Base-by-base conservation (phyloP, 179 eudicot genomes). In the Heliamphora pulchella region DNA sequence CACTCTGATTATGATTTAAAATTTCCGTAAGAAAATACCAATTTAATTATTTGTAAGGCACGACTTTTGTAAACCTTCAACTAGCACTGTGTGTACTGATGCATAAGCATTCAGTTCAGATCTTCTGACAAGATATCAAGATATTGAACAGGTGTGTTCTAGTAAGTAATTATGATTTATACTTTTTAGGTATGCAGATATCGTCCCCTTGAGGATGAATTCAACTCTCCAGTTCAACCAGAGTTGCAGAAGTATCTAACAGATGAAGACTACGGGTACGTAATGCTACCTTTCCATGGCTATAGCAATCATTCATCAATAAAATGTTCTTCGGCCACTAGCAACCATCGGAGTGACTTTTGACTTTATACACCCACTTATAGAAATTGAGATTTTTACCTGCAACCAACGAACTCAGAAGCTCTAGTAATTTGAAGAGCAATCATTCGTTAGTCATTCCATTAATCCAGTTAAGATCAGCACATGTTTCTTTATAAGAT, bases 261-360 rank as follows among this genome's bases (percentile, higher is more conserved):
- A 43, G 98, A 96, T 80, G 98, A 96, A 86, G 98, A 96, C 47
- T 94, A 81, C 86, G 90, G 98, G 98, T 92, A 85, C 61, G 69
- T 14, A 47, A 46, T 10, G 57, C 54, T 6, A 11, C 47, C 13
- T 44, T 78, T 64, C 14, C 44, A 31, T 58, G 50, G 20, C 72
- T 71, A 3, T 69, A 70, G 65, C 31, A 58, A 51, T 51, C 54
- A 31, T 31, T 31, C 31, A 31, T 31, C 31, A 31, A 31, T 31
- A 31, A 31, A 31, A 31, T 31, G 31, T 31, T 31, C 31, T 31
- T 31, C 31, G 31, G 31, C 31, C 31, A 31, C 31, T 31, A 31
- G 31, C 31, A 31, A 31, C 31, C 31, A 31, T 31, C 31, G 31
- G 31, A 31, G 31, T 31, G 31, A 31, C 31, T 31, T 31, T 31